A percentile compares a stretch with the other conserved stretches of the same genome.
These are phyloP conservation scores for Helichrysum umbraculigerum DNA, from an alignment of 129 eudicot species.

Conservation along the genomic window DNA sequence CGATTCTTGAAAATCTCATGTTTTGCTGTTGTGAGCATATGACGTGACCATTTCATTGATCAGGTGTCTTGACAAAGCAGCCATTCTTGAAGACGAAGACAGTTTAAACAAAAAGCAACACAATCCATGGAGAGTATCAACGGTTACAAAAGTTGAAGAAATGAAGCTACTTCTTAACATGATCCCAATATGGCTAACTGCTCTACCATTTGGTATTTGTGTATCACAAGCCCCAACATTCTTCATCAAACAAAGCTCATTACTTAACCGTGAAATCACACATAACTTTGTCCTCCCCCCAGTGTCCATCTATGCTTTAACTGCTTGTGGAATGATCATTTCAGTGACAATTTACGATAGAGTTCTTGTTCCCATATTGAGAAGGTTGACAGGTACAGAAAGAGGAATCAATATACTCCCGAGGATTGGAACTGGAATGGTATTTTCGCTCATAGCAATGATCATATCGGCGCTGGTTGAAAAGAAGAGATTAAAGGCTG, in stretches of 20 bases:
- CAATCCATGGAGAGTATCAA: slow-evolving; percentile 74
- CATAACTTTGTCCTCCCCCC: slow-evolving; percentile 60
- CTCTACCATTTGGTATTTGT: slow-evolving; percentile 63
- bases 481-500: slow-evolving; percentile 48
- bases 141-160: slow-evolving; percentile 80
- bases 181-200: slow-evolving; percentile 79
- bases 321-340: slow-evolving; percentile 65
- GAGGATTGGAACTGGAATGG: slow-evolving; percentile 82
- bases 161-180: slow-evolving; percentile 66
- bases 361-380: too few relatives aligned
- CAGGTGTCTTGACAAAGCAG: slow-evolving; percentile 78
- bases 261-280: slow-evolving; percentile 50
- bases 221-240: slow-evolving; percentile 72
- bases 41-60: too few relatives aligned
- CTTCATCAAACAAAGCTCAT: slow-evolving; percentile 73
- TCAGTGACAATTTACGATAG: slow-evolving; percentile 55
- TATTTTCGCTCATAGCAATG: slow-evolving; percentile 51
- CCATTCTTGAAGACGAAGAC: slow-evolving; percentile 48
- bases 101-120: slow-evolving; percentile 15
- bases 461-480: slow-evolving; percentile 65
- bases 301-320: slow-evolving; percentile 56
- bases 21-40: too few relatives aligned
- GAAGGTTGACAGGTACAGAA: slow-evolving; percentile 64
- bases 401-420: slow-evolving; percentile 70
- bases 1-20: too few relatives aligned